Base-by-base conservation (phyloP, 164 flowering plant genomes). In the Vitis vinifera region DNA sequence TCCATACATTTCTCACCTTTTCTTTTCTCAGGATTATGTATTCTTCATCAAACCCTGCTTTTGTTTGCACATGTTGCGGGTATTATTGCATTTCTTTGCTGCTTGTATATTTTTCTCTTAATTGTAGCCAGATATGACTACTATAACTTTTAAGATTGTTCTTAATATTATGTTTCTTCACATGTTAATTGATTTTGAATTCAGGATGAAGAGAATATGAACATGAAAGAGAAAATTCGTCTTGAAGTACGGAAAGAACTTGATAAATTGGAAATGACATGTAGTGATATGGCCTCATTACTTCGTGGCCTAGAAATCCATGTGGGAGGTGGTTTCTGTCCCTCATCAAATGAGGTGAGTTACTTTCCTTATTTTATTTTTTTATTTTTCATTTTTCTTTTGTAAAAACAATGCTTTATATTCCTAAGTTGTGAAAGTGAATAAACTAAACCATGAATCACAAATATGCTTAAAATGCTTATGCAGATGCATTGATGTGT, bases 201-300 rank as follows among this genome's bases (percentile, higher is more conserved):
- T 66, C 86, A 94, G 97, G 94, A 85, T 77, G 90, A 83, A 75
- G 97, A 92, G 66, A 81, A 85, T 65, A 76, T 85, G 77, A 88
- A 85, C 77, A 49, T 92, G 86, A 92, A 92, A 74, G 99, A 92
- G 76, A 75, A 80, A 73, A 67, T 86, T 51, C 93, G 95, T 51
- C 81, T 63, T 62, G 86, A 87, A 72, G 71, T 91, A 15, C 81
- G 81, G 67, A 86, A 77, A 65, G 85, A 87, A 79, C 90, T 94
- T 44, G 72, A 68, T 30, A 78, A 51, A 44, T 63, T 92, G 77
- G 97, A 94, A 78, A 10, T 71, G 58, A 68, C 30, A 3, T 85
- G 82, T 62, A 75, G 37, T 55, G 87, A 91, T 77, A 91, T 92
- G 97, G 87, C 94, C 44, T 85, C 97, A 37, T 62, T 94, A 57